phyloP scores from a whole-genome alignment of 2,329 filamentous ascomycete genomes.

The Teratosphaeria pseudoeucalypti region DNA sequence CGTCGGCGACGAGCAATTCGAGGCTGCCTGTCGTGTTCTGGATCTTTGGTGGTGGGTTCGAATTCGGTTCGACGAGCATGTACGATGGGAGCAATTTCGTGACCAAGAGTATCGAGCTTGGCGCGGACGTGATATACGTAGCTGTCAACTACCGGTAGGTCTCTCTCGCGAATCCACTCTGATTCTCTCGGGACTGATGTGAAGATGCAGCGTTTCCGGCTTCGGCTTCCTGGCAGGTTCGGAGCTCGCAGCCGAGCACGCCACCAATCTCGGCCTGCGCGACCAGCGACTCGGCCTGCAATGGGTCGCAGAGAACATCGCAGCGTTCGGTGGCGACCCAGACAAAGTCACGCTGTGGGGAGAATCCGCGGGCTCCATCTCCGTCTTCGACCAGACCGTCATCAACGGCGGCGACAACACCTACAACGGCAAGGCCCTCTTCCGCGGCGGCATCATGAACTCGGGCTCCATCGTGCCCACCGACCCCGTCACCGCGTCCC shows the following conservation, averaged over 20 bases:
- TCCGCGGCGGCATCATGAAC: constrained; percentile 70
- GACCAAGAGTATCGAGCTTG: constrained; percentile 33
- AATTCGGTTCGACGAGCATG: constrained; percentile 28
- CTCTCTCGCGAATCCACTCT: background rate
- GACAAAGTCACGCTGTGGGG: constrained; percentile 60
- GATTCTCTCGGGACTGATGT: background rate
- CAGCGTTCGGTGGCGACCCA: constrained; percentile 49
- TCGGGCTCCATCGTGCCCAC: constrained; percentile 55
- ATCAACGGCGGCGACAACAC: constrained; percentile 62
- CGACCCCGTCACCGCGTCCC: constrained; percentile 50
- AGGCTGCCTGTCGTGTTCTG: constrained; percentile 40
- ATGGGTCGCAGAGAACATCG: constrained; percentile 43
- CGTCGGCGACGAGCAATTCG: constrained; percentile 24
- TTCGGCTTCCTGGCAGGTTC: constrained; percentile 27
- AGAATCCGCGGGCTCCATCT: constrained; percentile 52
- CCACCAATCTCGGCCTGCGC: constrained; percentile 25
- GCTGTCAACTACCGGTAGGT: constrained; percentile 55
- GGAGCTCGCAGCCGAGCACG: constrained; percentile 24
- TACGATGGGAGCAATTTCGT: constrained; percentile 34
- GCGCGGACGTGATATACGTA: constrained; percentile 62
- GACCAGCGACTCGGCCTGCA: constrained; percentile 22
- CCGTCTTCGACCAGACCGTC: constrained; percentile 65
- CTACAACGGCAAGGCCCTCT: constrained; percentile 65
- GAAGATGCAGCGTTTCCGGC: constrained; percentile 18
- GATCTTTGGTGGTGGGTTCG: constrained; percentile 39